phyloP scores from a whole-genome alignment of 306 rosid genomes.

The Acacia acuminata region DNA sequence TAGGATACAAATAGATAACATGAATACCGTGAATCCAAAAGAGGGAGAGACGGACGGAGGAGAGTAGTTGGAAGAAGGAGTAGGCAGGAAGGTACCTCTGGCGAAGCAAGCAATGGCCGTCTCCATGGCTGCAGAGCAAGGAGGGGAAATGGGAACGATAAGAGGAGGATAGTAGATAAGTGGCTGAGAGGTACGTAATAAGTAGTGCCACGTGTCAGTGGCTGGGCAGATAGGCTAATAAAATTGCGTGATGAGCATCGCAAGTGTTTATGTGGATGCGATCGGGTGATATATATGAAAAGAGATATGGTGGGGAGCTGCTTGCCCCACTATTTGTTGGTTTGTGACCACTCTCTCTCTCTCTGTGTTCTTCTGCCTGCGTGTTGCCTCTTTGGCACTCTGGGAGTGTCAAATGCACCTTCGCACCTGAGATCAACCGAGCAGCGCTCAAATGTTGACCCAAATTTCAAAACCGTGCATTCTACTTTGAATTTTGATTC shows the following conservation, averaged over 20 bases:
- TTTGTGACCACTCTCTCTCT: constrained; percentile 18
- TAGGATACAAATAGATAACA: not conserved
- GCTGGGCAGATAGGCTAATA: constrained; percentile 44
- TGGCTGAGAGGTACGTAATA: constrained; percentile 32
- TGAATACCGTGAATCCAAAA: constrained; percentile 59
- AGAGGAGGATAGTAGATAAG: constrained; percentile 55
- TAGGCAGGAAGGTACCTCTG: constrained; percentile 60
- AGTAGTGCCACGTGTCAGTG: constrained; percentile 49
- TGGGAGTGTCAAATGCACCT: constrained; percentile 9
- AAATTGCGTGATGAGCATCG: constrained; percentile 46
- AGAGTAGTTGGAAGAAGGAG: constrained; percentile 62
- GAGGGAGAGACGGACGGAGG: constrained; percentile 65
- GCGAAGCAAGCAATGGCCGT: constrained; percentile 70
- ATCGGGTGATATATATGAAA: constrained; percentile 26
- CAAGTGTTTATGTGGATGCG: constrained; percentile 70
- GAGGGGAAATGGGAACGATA: constrained; percentile 8
- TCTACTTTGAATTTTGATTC: too few relatives aligned
- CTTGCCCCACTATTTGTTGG: constrained; percentile 33
- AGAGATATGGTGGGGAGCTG: constrained; percentile 47
- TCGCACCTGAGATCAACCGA: not conserved
- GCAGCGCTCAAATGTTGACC: not conserved
- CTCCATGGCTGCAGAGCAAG: constrained; percentile 59
- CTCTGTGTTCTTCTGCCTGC: not conserved
- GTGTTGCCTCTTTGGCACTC: too few relatives aligned
- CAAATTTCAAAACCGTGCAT: constrained; percentile 13